A percentile compares a stretch with the other conserved stretches of the same genome.
phyloP scores from a whole-genome alignment of 2,329 filamentous ascomycete genomes.

The Venturia oleaginea region DNA sequence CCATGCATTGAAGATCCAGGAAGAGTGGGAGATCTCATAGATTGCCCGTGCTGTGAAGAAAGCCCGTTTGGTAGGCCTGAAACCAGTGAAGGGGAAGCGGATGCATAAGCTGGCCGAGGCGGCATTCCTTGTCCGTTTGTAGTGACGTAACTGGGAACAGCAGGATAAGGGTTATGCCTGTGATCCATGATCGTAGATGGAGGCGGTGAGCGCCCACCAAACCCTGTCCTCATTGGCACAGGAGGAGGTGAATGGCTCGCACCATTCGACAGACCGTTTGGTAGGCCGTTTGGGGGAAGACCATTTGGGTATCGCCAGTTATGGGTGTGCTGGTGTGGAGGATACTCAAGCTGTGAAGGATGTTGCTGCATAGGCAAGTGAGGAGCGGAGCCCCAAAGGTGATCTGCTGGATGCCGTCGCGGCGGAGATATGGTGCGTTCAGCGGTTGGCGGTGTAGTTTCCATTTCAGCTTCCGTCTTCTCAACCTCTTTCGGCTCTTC shows the following conservation, averaged over 20 bases:
- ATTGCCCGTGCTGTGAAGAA: not conserved
- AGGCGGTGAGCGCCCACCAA: not conserved
- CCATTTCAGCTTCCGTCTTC: conserved; percentile 21
- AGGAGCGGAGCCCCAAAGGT: not conserved
- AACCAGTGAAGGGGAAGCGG: not conserved
- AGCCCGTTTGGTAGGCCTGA: conserved; percentile 9
- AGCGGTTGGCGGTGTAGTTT: conserved; percentile 11
- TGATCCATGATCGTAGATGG: not conserved
- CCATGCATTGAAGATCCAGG: conserved; percentile 21
- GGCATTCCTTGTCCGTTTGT: not conserved
- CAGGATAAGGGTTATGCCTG: not conserved
- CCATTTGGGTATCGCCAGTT: not conserved
- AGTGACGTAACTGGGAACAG: not conserved
- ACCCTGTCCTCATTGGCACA: not conserved
- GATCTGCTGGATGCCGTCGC: not conserved
- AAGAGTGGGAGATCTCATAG: conserved; percentile 6
- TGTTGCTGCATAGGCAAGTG: conserved; percentile 2
- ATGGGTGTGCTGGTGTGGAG: not conserved
- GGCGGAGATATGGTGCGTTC: conserved; percentile 22
- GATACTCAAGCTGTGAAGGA: not conserved
- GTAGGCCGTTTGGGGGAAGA: not conserved
- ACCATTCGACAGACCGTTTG: not conserved
- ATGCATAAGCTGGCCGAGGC: not conserved
- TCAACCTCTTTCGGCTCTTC: conserved; percentile 22
- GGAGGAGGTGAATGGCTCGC: conserved; percentile 1